These are phyloP conservation scores for Talaromyces verruculosus DNA, from an alignment of 2,329 filamentous ascomycete species.

Conservation along the genomic window DNA sequence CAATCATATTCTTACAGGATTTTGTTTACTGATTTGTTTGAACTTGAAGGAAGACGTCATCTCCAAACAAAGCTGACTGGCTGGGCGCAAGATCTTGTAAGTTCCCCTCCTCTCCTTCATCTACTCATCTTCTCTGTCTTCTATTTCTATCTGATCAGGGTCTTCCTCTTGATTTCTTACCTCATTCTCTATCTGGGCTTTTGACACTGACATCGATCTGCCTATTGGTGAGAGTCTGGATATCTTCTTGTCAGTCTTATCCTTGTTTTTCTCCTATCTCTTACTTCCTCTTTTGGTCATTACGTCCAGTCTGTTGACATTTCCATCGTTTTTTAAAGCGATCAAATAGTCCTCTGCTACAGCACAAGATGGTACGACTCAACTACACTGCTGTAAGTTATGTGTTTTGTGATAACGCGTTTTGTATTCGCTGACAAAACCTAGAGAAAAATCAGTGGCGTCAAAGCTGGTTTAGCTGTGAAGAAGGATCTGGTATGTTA, in stretches of 20 bases:
- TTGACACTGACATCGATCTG: neutral
- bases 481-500: slow-evolving; percentile 43
- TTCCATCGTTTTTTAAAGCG: no score
- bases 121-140: neutral
- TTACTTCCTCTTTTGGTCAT: neutral
- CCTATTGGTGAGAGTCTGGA: neutral
- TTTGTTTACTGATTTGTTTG: neutral
- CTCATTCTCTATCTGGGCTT: neutral
- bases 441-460: slow-evolving; percentile 48
- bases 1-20: neutral
- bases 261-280: neutral
- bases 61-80: neutral
- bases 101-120: neutral
- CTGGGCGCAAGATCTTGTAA: neutral
- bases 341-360: neutral
- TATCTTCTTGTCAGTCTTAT: neutral
- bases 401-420: neutral
- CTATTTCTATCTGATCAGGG: no score
- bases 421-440: neutral
- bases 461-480: slow-evolving; percentile 48
- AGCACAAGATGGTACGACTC: slow-evolving; percentile 38
- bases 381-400: slow-evolving; percentile 42
- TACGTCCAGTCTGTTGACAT: neutral
- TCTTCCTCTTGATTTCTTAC: neutral
- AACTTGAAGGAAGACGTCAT: neutral